Evolutionary conservation across 768 basidiomycete species (phyloP).

Genomic region (Macrolepiota dolichaula): DNA sequence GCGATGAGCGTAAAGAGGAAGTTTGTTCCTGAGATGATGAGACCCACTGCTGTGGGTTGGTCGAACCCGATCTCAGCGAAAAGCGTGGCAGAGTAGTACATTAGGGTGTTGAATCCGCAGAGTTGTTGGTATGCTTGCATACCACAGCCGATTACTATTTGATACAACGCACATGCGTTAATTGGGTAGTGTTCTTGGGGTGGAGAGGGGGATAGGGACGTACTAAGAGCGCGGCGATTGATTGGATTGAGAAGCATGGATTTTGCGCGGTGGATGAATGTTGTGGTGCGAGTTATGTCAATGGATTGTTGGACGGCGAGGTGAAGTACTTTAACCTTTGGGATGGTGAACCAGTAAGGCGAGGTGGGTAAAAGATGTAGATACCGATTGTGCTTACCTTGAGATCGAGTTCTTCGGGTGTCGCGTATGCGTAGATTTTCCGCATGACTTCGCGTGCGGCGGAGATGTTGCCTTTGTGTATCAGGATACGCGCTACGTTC

Average conservation of each 20-base stretch:
- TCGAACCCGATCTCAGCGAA: conserved; percentile 81
- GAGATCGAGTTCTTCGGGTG: conserved; percentile 58
- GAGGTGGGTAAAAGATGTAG: background rate
- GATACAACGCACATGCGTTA: background rate
- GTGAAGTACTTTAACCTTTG: conserved; percentile 56
- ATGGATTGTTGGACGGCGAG: conserved; percentile 59
- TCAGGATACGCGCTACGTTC: conserved; percentile 59
- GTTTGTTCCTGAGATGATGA: conserved; percentile 77
- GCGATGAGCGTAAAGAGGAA: conserved; percentile 77
- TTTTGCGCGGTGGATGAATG: conserved; percentile 50
- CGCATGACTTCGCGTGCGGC: conserved; percentile 52
- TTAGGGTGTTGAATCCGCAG: conserved; percentile 81
- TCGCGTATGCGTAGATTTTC: conserved; percentile 69
- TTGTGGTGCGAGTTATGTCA: conserved; percentile 58
- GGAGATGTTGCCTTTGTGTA: conserved; percentile 49
- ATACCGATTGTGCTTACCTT: conserved; percentile 43
- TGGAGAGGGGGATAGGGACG: conserved; percentile 17
- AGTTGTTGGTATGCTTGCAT: conserved; percentile 84
- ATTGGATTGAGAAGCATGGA: conserved; percentile 54
- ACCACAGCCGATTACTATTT: conserved; percentile 67
- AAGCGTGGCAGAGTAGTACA: conserved; percentile 73
- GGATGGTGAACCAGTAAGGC: background rate
- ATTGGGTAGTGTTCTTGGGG: background rate
- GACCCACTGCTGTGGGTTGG: conserved; percentile 78
- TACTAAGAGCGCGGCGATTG: conserved; percentile 70